These are phyloP conservation scores for Sugiyamaella americana DNA, from an alignment of 805 yeast genomes.

Conservation along the genomic window DNA sequence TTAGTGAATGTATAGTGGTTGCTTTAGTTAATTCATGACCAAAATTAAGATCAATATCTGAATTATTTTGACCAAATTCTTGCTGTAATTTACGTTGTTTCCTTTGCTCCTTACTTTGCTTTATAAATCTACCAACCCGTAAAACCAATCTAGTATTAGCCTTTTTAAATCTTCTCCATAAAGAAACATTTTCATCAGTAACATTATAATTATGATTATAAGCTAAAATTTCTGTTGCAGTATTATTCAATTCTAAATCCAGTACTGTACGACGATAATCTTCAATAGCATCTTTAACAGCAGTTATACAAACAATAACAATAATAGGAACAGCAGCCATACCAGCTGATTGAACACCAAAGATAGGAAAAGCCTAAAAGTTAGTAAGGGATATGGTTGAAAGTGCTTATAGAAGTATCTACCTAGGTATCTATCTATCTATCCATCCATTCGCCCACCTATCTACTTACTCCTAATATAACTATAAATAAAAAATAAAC, in stretches of 20 bases:
- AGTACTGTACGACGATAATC: conserved; percentile 62
- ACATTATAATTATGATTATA: conserved; percentile 60
- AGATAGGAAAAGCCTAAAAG: conserved; percentile 51
- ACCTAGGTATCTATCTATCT: neutral
- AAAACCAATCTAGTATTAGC: conserved; percentile 34
- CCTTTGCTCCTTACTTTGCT: conserved; percentile 6
- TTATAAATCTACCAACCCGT: conserved; percentile 9
- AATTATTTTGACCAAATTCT: neutral
- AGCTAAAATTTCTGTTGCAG: conserved; percentile 54
- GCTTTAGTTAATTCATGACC: conserved; percentile 16
- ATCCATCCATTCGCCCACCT: neutral
- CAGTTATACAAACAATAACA: conserved; percentile 70
- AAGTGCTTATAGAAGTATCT: no score
- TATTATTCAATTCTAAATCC: conserved; percentile 66
- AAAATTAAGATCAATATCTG: conserved; percentile 2
- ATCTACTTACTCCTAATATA: conserved; percentile 55
- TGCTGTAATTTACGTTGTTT: conserved; percentile 6
- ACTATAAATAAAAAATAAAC: conserved; percentile 76
- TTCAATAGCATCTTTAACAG: conserved; percentile 72
- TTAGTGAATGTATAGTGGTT: conserved; percentile 22
- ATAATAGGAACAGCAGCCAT: conserved; percentile 77
- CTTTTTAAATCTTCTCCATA: conserved; percentile 70
- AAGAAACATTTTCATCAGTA: conserved; percentile 45
- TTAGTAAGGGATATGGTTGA: conserved; percentile 1
- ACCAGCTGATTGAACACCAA: conserved; percentile 70